Conservation (phyloP, 1,139 yeast species). For the Pneumocystis wakefieldiae region DNA sequence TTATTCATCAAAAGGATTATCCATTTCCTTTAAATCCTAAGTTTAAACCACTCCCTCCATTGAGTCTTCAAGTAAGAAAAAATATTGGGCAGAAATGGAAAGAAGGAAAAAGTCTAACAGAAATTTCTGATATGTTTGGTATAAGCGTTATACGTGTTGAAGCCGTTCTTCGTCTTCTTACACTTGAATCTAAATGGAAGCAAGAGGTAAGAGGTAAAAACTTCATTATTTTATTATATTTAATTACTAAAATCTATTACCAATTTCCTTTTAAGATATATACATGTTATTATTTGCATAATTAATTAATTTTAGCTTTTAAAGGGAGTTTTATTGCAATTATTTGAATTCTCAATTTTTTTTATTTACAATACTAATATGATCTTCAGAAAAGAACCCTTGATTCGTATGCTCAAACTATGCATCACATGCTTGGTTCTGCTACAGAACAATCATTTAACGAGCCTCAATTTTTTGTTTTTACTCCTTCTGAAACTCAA, state of each 20-base stretch:
- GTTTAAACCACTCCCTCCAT: background rate
- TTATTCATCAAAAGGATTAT: background rate
- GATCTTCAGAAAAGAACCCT: background rate
- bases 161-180: slow-evolving; percentile 1
- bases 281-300: background rate
- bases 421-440: background rate
- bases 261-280: background rate
- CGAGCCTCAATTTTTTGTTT: background rate
- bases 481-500: background rate
- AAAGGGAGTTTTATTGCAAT: background rate
- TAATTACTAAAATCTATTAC: background rate
- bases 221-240: background rate
- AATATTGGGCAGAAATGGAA: background rate
- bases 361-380: background rate
- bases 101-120: background rate
- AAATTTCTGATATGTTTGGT: background rate
- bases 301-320: background rate
- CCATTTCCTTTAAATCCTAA: background rate
- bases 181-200: background rate
- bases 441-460: background rate
- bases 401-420: background rate
- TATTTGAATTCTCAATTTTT: background rate
- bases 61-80: background rate
- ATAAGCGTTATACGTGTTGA: background rate
- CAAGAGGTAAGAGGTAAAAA: background rate